Evolutionary conservation across 768 basidiomycete species (phyloP).

Genomic region (Pisolithus albus): DNA sequence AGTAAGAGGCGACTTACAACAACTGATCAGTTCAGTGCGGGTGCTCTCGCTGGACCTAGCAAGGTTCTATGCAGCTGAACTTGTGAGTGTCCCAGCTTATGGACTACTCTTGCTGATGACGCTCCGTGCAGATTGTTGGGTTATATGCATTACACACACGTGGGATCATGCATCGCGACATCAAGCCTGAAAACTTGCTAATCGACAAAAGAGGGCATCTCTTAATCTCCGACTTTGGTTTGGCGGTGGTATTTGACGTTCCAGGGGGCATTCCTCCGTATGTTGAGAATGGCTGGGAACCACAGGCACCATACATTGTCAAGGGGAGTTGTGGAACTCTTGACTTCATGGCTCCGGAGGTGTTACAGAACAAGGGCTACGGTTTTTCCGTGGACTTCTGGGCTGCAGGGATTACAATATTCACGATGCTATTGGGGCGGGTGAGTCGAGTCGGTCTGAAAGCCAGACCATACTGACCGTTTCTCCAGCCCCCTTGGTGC

Average conservation of each 20-base stretch:
- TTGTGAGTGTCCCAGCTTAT: background rate
- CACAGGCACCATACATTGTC: constrained; percentile 3
- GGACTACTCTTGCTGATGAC: background rate
- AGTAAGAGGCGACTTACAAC: constrained; percentile 6
- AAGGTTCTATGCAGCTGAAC: constrained; percentile 5
- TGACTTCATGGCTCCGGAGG: constrained; percentile 10
- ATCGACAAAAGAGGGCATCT: constrained; percentile 41
- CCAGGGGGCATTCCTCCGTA: constrained; percentile 1
- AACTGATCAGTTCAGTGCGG: background rate
- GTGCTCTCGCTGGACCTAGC: constrained; percentile 2
- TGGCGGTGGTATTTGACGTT: constrained; percentile 31
- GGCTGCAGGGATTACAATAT: constrained; percentile 8
- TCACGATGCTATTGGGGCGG: constrained; percentile 7
- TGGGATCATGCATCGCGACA: constrained; percentile 63
- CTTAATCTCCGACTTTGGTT: constrained; percentile 60
- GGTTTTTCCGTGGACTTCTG: constrained; percentile 11
- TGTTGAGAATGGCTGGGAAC: background rate
- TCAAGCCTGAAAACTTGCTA: constrained; percentile 62
- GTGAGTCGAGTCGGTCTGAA: background rate
- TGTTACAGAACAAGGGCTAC: constrained; percentile 1
- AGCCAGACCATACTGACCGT: background rate
- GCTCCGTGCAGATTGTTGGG: constrained; percentile 20
- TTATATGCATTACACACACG: constrained; percentile 42
- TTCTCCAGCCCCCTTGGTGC: constrained; percentile 3
- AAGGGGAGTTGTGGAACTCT: constrained; percentile 3